phyloP scores from a whole-genome alignment of 306 rosid genomes.

The Vicia faba region DNA sequence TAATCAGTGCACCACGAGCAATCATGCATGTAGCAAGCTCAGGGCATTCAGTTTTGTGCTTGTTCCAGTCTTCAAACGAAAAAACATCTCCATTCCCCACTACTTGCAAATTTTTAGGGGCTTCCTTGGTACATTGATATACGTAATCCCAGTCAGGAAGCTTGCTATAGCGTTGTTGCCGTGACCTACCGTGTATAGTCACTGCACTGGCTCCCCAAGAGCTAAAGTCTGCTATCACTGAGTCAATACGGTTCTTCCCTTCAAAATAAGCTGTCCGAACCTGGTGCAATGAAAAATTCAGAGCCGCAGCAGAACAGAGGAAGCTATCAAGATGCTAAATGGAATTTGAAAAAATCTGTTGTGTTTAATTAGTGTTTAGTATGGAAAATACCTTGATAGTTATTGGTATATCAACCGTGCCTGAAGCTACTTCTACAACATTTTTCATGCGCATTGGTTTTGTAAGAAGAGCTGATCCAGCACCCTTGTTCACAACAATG shows the following conservation, averaged over 20 bases:
- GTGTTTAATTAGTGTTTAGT: slow-evolving; percentile 12
- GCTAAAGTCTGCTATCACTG: slow-evolving; percentile 73
- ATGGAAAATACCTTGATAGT: slow-evolving; percentile 68
- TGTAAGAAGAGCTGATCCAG: slow-evolving; percentile 92
- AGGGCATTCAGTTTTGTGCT: slow-evolving; percentile 67
- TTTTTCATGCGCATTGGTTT: slow-evolving; percentile 91
- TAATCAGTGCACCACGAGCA: slow-evolving; percentile 89
- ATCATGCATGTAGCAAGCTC: slow-evolving; percentile 83
- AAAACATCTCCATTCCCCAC: slow-evolving; percentile 85
- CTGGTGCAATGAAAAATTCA: slow-evolving; percentile 45
- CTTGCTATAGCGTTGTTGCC: slow-evolving; percentile 98
- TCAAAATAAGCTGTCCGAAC: slow-evolving; percentile 89
- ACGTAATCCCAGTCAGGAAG: slow-evolving; percentile 94
- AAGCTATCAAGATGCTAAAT: slow-evolving; percentile 21
- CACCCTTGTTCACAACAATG: slow-evolving; percentile 89
- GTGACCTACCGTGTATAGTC: slow-evolving; percentile 90
- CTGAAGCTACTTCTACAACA: slow-evolving; percentile 72
- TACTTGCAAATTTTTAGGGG: slow-evolving; percentile 68
- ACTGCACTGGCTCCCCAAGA: slow-evolving; percentile 88
- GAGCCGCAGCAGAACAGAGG: slow-evolving; percentile 9
- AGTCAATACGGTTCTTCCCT: slow-evolving; percentile 88
- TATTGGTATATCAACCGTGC: slow-evolving; percentile 62
- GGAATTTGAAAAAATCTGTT: slow-evolving; percentile 21
- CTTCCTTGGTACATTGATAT: slow-evolving; percentile 68
- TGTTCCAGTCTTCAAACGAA: slow-evolving; percentile 83